These are phyloP conservation scores for Cadophora sp. DNA, from an alignment of 2,329 filamentous ascomycete species.

Conservation along the genomic window DNA sequence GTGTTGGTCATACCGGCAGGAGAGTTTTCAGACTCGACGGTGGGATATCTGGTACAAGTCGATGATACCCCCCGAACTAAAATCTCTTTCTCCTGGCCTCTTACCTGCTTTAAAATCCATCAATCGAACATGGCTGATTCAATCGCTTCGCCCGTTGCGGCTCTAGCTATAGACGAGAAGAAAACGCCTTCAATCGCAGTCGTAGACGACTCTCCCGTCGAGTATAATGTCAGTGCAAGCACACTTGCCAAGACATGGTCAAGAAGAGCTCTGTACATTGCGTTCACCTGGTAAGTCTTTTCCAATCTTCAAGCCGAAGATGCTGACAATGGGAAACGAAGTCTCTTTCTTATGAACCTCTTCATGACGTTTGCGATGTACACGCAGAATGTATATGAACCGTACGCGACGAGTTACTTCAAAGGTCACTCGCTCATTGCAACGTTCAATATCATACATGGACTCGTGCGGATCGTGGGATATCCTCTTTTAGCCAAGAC, in stretches of 20 bases:
- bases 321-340: neutral
- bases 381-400: constrained; percentile 1
- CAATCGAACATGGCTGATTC: neutral
- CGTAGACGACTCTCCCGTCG: neutral
- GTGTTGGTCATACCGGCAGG: neutral
- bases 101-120: neutral
- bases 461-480: neutral
- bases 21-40: neutral
- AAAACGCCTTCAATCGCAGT: neutral
- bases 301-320: too few species aligned
- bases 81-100: neutral
- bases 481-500: constrained; percentile 8
- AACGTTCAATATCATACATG: constrained; percentile 8
- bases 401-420: constrained; percentile 5
- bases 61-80: neutral
- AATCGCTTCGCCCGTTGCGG: neutral
- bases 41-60: neutral
- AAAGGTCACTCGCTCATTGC: constrained; percentile 3
- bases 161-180: neutral
- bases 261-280: neutral
- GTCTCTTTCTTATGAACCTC: constrained; percentile 9
- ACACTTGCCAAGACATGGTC: constrained; percentile 9
- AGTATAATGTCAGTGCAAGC: constrained; percentile 1
- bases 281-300: constrained; percentile 1
- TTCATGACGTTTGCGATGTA: constrained; percentile 10